Percentiles rank a stretch among this genome's conserved stretches.
These are phyloP conservation scores for Thelonectria discophora DNA, from an alignment of 2,329 filamentous ascomycete species.

Conservation along the genomic window DNA sequence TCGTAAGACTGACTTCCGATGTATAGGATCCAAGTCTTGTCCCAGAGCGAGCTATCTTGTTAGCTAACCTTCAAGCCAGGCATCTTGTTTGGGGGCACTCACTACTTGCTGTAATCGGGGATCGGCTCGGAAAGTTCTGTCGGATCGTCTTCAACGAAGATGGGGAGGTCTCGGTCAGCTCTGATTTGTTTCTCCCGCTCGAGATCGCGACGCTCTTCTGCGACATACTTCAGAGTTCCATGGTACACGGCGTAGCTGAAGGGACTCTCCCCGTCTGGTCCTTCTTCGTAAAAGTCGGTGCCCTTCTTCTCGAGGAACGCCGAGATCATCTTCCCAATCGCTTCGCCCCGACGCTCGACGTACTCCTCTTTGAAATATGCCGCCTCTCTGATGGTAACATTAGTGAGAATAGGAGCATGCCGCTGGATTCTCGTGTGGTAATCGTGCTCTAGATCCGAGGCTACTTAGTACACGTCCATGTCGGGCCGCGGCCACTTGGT, in stretches of 20 bases:
- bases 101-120: background rate
- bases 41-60: background rate
- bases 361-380: background rate
- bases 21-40: background rate
- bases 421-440: background rate
- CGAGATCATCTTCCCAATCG: background rate
- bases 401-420: background rate
- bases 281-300: background rate
- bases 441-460: background rate
- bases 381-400: background rate
- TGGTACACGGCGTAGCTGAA: background rate
- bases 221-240: background rate
- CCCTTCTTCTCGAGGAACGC: conserved; percentile 2
- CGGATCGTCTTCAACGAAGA: too few relatives aligned
- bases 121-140: too few relatives aligned
- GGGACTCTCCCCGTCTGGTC: background rate
- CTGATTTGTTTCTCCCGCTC: background rate
- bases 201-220: background rate
- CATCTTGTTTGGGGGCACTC: background rate
- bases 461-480: background rate
- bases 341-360: background rate
- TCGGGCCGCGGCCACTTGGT: background rate
- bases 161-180: background rate
- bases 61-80: background rate
- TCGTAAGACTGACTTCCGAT: background rate